Percentiles rank a stretch among this genome's conserved stretches.
Evolutionary conservation across 495 filamentous ascomycete genomes (phyloP).

Genomic region (Penicillium maclennaniae): DNA sequence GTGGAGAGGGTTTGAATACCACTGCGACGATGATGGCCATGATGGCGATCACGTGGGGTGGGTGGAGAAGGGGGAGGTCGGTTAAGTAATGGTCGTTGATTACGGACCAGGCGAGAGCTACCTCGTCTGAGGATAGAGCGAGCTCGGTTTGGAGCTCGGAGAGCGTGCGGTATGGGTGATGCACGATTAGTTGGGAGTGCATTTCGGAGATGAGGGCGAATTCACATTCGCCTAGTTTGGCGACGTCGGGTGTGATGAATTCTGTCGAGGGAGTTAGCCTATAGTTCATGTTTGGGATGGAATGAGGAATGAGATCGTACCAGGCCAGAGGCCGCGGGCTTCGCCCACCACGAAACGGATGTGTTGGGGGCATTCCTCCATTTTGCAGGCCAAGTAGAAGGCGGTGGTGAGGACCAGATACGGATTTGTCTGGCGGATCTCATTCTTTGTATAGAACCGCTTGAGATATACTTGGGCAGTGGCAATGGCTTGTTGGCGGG

Average conservation of each 20-base stretch:
- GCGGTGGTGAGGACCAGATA: conserved; percentile 88
- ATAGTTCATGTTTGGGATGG: neutral
- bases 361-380: conserved; percentile 97
- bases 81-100: conserved; percentile 98
- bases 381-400: conserved; percentile 94
- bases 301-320: conserved; percentile 37
- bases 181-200: conserved; percentile 88
- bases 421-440: conserved; percentile 89
- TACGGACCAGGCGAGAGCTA: conserved; percentile 72
- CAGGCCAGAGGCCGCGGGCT: conserved; percentile 82
- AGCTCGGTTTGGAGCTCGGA: conserved; percentile 68
- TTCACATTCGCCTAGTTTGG: conserved; percentile 91
- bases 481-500: conserved; percentile 88
- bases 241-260: conserved; percentile 73
- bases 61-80: conserved; percentile 80
- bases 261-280: conserved; percentile 47
- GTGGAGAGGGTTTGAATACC: conserved; percentile 61
- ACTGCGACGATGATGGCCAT: conserved; percentile 86
- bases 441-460: conserved; percentile 87
- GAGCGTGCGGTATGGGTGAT: conserved; percentile 94
- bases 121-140: conserved; percentile 71
- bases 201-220: conserved; percentile 94
- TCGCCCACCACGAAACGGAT: conserved; percentile 84
- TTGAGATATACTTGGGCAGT: conserved; percentile 94
- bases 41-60: conserved; percentile 86